Evolutionary conservation across 1,139 yeast genomes (phyloP), one percentile per base, ranked within the genome.

Genomic region (Pichia terricola): DNA sequence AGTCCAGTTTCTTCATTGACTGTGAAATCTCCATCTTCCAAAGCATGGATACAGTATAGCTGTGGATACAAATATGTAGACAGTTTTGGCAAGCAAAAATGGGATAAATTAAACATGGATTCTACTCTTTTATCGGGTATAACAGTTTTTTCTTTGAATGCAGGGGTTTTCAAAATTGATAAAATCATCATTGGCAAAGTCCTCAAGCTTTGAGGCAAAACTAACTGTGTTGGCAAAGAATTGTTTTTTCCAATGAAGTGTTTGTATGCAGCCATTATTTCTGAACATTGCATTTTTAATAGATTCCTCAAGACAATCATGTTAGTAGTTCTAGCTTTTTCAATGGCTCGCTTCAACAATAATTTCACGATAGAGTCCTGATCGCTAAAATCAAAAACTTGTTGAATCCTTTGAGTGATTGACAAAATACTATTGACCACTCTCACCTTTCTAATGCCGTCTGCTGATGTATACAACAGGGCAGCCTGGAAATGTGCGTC

Each of bases 401-500:
- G 89, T 45, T 75, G 75, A 42, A 83, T 68, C 45, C 85, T 73
- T 51, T 81, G 84, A 7, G 94, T 77, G 10, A 87, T 91, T 0
- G 95, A 86, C 40, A 87, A 77, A n/a, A 81, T 81, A 47, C 79
- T 67, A 58, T 94, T 91, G 42, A 86, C 75, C 9, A 88, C 88
- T 52, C 99, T 73, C 10, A 91, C 94, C 52, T 86, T 81, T 53
- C 97, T 70, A 10, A 71, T 65, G 31, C 99, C 98, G 44, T 70
- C 69, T 3, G 70, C 59, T 43, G 89, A 84, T 0, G 97, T 91
- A 60, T 87, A 88, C 44, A 94, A 68, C 38, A 91, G 55, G 0
- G 97, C 97, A 2, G 87, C 84, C 64, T 91, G 99, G 69, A 89
- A 87, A 61, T 87, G 94, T 37, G 88, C 86, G 60, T 87, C 96